These are phyloP conservation scores for Fusarium brachygibbosum DNA, from an alignment of 2,329 filamentous ascomycete species.

Conservation along the genomic window DNA sequence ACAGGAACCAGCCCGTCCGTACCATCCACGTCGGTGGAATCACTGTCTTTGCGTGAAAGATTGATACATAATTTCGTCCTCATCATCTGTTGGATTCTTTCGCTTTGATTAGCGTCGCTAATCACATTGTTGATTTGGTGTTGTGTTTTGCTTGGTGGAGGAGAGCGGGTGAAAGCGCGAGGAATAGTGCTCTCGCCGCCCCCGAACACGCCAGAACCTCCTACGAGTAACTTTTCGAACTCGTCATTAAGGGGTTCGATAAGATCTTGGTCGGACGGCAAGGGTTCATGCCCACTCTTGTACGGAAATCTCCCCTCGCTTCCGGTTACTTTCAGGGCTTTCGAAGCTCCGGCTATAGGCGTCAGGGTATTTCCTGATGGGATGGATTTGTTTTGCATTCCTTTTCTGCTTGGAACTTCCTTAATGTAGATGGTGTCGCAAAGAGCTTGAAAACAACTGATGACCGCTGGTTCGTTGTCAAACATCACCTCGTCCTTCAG, in stretches of 20 bases:
- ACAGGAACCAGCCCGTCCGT: conserved; percentile 44
- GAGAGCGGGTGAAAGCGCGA: not conserved
- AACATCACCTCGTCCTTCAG: conserved; percentile 81
- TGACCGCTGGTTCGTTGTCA: conserved; percentile 62
- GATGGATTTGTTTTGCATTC: conserved; percentile 1
- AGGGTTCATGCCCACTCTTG: conserved; percentile 1
- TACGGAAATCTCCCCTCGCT: not conserved
- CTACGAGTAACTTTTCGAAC: conserved; percentile 14
- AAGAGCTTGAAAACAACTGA: conserved; percentile 62
- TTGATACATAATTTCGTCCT: conserved; percentile 51
- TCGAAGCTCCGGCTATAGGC: not conserved
- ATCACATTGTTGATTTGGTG: not conserved
- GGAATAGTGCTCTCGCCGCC: not conserved
- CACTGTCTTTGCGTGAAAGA: conserved; percentile 52
- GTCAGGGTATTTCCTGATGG: not conserved
- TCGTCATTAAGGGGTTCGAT: conserved; percentile 28
- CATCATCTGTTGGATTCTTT: conserved; percentile 41
- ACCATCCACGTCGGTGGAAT: conserved; percentile 50
- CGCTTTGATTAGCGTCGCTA: not conserved
- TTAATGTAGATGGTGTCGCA: conserved; percentile 58
- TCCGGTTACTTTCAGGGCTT: not conserved
- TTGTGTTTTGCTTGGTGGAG: conserved; percentile 5
- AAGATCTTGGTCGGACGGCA: conserved; percentile 18
- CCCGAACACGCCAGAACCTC: conserved; percentile 1
- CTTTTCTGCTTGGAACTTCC: not conserved